Evolutionary conservation across 805 yeast genomes (phyloP), one percentile per base, ranked within the genome.

Genomic region (Priceomyces melissophilus): DNA sequence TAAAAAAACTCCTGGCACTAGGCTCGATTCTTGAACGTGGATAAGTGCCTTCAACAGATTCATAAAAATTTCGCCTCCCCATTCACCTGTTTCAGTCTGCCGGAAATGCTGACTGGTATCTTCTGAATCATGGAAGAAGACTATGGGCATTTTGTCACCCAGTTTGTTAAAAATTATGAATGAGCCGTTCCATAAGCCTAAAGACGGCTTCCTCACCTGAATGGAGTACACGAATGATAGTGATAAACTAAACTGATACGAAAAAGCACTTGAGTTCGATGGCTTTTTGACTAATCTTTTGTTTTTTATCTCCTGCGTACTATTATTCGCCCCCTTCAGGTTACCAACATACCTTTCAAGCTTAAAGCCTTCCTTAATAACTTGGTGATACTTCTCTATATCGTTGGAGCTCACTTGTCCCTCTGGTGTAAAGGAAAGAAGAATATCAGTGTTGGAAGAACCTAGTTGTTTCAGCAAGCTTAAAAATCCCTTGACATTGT

Each of bases 101-200:
- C 11, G 10, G 9, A 14, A 17, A 31, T 32, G 17, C 12, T 13
- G 14, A 20, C n/a, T 15, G 3, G 26, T 12, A 8, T 87, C 82
- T 27, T 84, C 78, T 51, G 86, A 90, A 56, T 93, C 99, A 61
- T 93, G 99, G 68, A 93, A 90, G 60, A 90, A 93, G 31, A 93
- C 54, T 3, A 89, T 83, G 0, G 98, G 98, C 12, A 88, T 63
- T 33, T 81, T 78, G 41, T 79, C 84, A 7, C 79, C 79, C 66
- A 78, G 66, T 48, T 77, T 76, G 1, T 91, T 78, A 60, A 87
- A 83, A 23, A 93, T 61, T 2, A 88, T 68, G 11, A 91, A 66
- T 0, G 96, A 86, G 0, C 99, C 99, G 63, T 77, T 79, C 96
- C 97, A 91, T 80, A 89, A 82, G 2, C 90, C 95, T 11, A 79